phyloP scores from a whole-genome alignment of 768 basidiomycete genomes.

The Mycena crocata region DNA sequence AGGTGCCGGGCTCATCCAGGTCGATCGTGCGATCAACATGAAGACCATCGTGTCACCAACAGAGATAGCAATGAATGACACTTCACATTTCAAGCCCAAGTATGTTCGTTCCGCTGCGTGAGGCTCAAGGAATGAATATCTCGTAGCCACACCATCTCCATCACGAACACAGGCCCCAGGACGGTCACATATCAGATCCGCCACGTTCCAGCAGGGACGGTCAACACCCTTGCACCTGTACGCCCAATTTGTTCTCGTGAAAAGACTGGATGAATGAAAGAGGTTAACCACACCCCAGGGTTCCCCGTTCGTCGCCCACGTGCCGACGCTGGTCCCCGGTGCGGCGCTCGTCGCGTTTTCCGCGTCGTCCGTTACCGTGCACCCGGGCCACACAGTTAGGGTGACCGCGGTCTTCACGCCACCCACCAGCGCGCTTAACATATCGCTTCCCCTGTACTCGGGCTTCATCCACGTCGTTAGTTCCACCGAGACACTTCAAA shows the following conservation, averaged over 20 bases:
- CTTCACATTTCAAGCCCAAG: conserved; percentile 50
- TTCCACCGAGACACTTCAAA: conserved; percentile 50
- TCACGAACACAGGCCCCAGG: conserved; percentile 51
- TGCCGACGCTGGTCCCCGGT: conserved; percentile 49
- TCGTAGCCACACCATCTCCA: conserved; percentile 43
- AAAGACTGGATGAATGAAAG: background rate
- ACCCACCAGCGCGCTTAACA: conserved; percentile 49
- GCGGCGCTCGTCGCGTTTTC: conserved; percentile 54
- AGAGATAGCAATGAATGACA: conserved; percentile 61
- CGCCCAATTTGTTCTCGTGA: background rate
- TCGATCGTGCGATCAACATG: conserved; percentile 54
- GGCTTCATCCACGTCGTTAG: conserved; percentile 65
- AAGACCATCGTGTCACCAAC: conserved; percentile 53
- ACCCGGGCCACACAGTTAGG: conserved; percentile 39
- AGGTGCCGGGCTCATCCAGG: conserved; percentile 54
- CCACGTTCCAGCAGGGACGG: conserved; percentile 53
- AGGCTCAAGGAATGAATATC: background rate
- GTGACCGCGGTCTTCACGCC: conserved; percentile 52
- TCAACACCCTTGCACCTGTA: conserved; percentile 44
- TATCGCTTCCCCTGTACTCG: conserved; percentile 67
- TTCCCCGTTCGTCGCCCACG: conserved; percentile 39
- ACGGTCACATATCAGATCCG: conserved; percentile 46
- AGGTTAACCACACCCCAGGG: conserved; percentile 10
- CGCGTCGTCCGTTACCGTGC: conserved; percentile 48
- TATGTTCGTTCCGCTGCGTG: background rate